These are phyloP conservation scores for Yarrowia alimentaria DNA, from an alignment of 805 yeast species.

Conservation along the genomic window DNA sequence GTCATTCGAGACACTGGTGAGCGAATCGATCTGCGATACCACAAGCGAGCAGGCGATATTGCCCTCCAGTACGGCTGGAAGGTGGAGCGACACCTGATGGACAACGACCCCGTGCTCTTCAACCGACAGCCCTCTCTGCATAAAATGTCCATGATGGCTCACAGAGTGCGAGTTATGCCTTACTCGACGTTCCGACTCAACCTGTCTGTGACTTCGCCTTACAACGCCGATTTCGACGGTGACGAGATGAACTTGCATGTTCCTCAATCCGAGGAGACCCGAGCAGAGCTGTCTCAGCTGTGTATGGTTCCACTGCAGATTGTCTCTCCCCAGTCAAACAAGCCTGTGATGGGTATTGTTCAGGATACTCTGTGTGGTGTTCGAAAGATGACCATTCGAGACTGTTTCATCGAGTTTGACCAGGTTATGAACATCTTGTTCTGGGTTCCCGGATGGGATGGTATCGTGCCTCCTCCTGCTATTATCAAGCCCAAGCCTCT, in stretches of 20 bases:
- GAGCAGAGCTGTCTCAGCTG: slow-evolving; percentile 91
- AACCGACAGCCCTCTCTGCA: slow-evolving; percentile 99
- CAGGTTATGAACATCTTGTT: slow-evolving; percentile 94
- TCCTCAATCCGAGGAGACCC: slow-evolving; percentile 96
- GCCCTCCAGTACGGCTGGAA: slow-evolving; percentile 99
- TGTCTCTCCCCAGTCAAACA: slow-evolving; percentile 97
- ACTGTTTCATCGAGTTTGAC: slow-evolving; percentile 81
- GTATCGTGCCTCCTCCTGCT: slow-evolving; percentile 94
- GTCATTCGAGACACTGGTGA: slow-evolving; percentile 98
- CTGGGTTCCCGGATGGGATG: slow-evolving; percentile 99
- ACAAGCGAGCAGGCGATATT: slow-evolving; percentile 97
- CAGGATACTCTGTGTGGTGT: slow-evolving; percentile 98
- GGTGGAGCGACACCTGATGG: slow-evolving; percentile 97
- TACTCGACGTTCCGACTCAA: slow-evolving; percentile 96
- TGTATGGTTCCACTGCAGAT: slow-evolving; percentile 98
- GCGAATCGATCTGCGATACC: slow-evolving; percentile 94
- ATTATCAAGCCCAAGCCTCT: slow-evolving; percentile 89
- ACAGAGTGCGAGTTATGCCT: slow-evolving; percentile 97
- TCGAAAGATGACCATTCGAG: slow-evolving; percentile 92
- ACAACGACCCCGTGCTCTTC: slow-evolving; percentile 94
- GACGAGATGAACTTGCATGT: slow-evolving; percentile 99
- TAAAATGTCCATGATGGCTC: slow-evolving; percentile 99
- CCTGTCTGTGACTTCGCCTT: slow-evolving; percentile 97
- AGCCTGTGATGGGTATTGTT: slow-evolving; percentile 99
- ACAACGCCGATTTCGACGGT: slow-evolving; percentile 99